A percentile compares a stretch with the other conserved stretches of the same genome.
Evolutionary conservation across 2,329 filamentous ascomycete genomes (phyloP).

Genomic region (Kalaharituber pfeilii): DNA sequence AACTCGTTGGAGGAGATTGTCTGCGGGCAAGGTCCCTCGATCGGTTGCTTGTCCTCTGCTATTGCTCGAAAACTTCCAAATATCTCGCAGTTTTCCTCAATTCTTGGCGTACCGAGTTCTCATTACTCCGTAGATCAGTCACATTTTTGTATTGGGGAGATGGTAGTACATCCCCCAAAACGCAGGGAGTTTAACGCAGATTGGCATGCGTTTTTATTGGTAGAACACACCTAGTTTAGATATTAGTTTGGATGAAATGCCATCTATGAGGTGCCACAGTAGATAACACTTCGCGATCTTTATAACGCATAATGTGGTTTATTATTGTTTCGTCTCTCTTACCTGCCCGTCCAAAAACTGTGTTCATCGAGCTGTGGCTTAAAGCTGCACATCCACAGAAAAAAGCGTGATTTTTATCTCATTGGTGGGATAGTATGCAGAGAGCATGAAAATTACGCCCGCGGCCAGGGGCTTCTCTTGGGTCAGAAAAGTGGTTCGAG

Average conservation of each 20-base stretch:
- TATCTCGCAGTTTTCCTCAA: not conserved
- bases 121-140: not conserved
- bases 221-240: no score
- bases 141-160: not conserved
- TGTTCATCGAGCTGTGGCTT: no score
- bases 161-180: not conserved
- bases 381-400: no score
- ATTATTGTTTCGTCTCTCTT: no score
- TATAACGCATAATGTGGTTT: no score
- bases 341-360: no score
- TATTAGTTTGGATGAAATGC: no score
- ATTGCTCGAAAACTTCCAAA: not conserved
- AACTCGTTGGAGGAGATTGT: not conserved
- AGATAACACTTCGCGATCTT: no score
- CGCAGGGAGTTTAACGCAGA: not conserved
- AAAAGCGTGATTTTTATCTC: no score
- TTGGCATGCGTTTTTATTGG: no score
- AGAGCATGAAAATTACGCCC: not conserved
- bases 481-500: not conserved
- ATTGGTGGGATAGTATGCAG: no score
- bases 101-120: not conserved
- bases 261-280: no score
- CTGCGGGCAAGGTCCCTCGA: not conserved
- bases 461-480: not conserved
- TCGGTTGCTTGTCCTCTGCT: not conserved